Evolutionary conservation across 805 yeast genomes (phyloP), one percentile per base, ranked within the genome.

Genomic region (Kodamaea kakaduensis): DNA sequence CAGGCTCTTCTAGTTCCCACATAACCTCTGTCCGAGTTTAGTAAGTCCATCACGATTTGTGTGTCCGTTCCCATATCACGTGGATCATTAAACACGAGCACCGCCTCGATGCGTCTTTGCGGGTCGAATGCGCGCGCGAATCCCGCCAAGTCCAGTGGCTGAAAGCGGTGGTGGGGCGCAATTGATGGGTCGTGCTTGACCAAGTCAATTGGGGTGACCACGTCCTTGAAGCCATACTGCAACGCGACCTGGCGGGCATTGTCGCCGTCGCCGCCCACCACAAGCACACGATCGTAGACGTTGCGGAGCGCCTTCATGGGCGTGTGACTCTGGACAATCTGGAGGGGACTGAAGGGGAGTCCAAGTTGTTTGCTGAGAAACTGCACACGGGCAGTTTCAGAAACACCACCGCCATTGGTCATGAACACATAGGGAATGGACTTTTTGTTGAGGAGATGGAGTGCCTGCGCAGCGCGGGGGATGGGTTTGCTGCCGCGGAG

Each of bases 371-470:
- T 49, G 2, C 77, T 68, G 3, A 85, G 54, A 21, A 69, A 71
- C 2, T 65, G 62, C 2, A 78, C 77, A 28, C 95, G 64, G n/a
- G 67, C 70, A 4, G 50, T 41, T 50, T 88, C 97, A 9, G 73
- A 59, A 20, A 71, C 71, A 2, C 97, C 96, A 5, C 96, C 96
- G 13, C 97, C 96, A 55, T 89, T 88, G 6, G 96, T 88, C 53
- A 89, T 67, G 26, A 89, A 53, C n/a, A 87, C 76, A 61, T 77
- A 89, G 1, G 97, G 96, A 5, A 87, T 64, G 13, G 71, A 67
- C 15, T 69, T 51, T 6, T 67, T 43, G 28, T 79, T 64, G 30
- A 89, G 62, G 12, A 75, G 53, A 31, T 65, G 54, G 19, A 84
- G 60, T 0, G 95, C 83, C 12, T 68, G 69, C 9, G 61, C 62